Conservation (phyloP, 306 rosid species). For the Vigna radiata region DNA sequence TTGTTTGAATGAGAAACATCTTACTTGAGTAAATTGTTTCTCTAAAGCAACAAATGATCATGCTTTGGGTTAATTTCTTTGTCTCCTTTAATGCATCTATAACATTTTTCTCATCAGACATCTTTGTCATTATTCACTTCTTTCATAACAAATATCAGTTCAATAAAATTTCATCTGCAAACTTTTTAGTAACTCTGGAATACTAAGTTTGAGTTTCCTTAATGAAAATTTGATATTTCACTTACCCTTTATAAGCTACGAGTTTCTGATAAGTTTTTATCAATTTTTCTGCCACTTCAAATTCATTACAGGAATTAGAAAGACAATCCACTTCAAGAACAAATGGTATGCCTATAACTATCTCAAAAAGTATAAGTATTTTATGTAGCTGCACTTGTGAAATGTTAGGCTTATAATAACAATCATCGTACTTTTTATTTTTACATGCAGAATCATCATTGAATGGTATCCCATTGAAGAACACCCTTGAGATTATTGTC, state of each 20-base stretch:
- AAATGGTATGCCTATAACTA: conserved; percentile 41
- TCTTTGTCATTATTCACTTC: background rate
- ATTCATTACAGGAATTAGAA: conserved; percentile 19
- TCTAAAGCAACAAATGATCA: background rate
- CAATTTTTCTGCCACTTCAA: background rate
- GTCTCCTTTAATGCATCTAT: background rate
- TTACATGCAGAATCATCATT: conserved; percentile 21
- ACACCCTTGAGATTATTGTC: conserved; percentile 2
- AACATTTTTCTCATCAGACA: background rate
- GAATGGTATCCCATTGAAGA: background rate
- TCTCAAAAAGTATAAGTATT: background rate
- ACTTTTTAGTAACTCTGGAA: background rate
- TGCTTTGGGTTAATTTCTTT: background rate
- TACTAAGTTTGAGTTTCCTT: background rate
- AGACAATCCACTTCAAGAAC: background rate
- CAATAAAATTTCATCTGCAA: background rate
- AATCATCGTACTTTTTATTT: conserved; percentile 29
- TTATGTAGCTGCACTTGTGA: background rate
- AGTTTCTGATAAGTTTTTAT: background rate
- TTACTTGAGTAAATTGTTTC: background rate
- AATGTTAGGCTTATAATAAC: background rate
- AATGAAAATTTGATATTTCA: background rate
- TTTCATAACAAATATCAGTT: background rate
- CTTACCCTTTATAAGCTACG: background rate
- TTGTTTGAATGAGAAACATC: too few relatives aligned